Evolutionary conservation across 2,329 filamentous ascomycete species (phyloP), one percentile per base, ranked within the genome.

Genomic region (Botryotinia calthae): DNA sequence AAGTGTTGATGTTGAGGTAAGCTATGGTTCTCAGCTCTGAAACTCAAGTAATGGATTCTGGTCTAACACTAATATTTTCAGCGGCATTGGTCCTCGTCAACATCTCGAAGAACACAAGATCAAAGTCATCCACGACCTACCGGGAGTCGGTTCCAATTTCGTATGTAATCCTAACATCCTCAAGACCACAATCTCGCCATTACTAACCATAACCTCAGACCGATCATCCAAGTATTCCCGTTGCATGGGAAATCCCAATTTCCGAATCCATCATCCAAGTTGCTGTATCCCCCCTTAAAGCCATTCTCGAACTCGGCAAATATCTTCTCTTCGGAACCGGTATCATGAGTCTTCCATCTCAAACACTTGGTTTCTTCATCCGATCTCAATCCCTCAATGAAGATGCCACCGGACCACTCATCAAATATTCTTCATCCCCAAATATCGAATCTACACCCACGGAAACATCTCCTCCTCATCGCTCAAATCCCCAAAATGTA

Each of bases 1-100:
- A 72, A 66, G 46, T 73, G 40, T 59, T 72, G 37, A 65, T 75
- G 72, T 56, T 70, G 20, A 72, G 73, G 72, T 75, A 44, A n/a
- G 54, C 20, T 51, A 14, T 20, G 22, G 37, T 12, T 61, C 7
- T 6, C 20, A 4, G 7, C 34, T 25, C 7, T 5, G 3, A n/a
- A 25, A 25, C 22, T 7, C 7, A 14, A 37, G 22, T 59, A 25
- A 42, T 14, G 4, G 12, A 42, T 51, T 51, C 10, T 51, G 48
- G 1, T 62, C 31, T 37, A 20, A 51, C 7, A 9, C n/a, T 54
- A 34, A 25, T 20, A 40, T 42, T 12, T 58, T 4, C 14, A 74
- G 71, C 65, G 68, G 63, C 34, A 73, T 69, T 61, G 68, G 68
- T 2, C 72, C 72, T 46, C 44, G 34, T 37, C 16, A 68, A 64